A percentile compares a stretch with the other conserved stretches of the same genome.
These are phyloP conservation scores for Acanthamoeba lenticulata DNA, from an alignment of 208 protist genomes.

Conservation along the genomic window DNA sequence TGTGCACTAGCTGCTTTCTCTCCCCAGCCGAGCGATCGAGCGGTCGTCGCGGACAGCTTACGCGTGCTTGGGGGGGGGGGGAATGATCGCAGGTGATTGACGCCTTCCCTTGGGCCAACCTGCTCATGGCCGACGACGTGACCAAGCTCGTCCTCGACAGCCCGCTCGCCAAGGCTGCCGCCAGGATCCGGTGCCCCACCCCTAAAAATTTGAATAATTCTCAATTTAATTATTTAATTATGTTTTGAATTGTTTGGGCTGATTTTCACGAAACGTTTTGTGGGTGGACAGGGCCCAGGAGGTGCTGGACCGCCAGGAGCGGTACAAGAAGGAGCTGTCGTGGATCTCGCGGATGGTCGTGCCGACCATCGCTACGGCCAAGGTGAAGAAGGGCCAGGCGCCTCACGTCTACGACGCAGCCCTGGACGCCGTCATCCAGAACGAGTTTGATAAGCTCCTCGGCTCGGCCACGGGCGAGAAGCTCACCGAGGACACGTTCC, in stretches of 20 bases:
- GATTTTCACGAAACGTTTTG: background rate
- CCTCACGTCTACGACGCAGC: slow-evolving; percentile 16
- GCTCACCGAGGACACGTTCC: background rate
- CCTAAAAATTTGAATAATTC: background rate
- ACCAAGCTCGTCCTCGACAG: background rate
- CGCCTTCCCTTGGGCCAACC: background rate
- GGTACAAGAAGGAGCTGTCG: background rate
- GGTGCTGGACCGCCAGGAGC: background rate
- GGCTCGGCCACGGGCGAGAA: background rate
- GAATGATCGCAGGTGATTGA: background rate
- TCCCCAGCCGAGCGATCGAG: background rate
- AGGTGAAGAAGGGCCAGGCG: background rate
- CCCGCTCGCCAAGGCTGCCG: background rate
- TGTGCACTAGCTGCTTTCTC: background rate
- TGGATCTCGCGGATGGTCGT: background rate
- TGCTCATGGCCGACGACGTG: background rate
- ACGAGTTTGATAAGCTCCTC: slow-evolving; percentile 2
- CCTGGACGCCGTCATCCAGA: background rate
- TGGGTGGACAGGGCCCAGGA: background rate
- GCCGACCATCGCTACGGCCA: background rate
- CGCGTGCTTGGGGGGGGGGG: no score
- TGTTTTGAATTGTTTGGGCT: no score
- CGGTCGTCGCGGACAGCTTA: background rate
- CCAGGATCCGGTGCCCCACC: background rate
- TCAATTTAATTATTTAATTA: no score